Base-by-base conservation (phyloP, 176 grass and related monocot species). In the Lolium rigidum region DNA sequence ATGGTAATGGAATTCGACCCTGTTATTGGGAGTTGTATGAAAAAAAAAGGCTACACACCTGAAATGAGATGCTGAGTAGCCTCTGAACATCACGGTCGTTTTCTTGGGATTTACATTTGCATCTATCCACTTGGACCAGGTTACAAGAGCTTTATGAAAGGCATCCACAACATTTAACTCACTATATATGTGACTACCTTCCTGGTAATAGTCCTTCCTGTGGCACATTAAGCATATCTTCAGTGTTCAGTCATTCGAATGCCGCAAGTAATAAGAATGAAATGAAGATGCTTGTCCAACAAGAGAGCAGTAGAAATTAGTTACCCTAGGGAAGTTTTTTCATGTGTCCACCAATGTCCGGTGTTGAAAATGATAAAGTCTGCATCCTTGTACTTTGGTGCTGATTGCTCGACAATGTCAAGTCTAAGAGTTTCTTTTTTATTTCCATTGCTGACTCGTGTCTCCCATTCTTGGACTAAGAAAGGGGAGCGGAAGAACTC, bases 341-440 rank as follows among this genome's bases (percentile, higher is more conserved):
- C 93, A 43, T 99, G 97, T 35, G 97, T 99, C 97, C 97, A 99
- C 94, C 97, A 97, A 78, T 99, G 97, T 64, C 97, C 97, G 5
- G 97, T 92, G 83, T 99, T 99, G 88, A 96, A 99, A 82, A 99
- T 88, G 49, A 99, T 86, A 43, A 94, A 80, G 58, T 96, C 94
- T 1, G 97, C 97, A 60, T 99, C 90, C 89, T 92, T 99, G 71
- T 96, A 99, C 87, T 90, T 96, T 7, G 90, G 89, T 61, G 97
- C 96, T 0, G 94, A 94, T 72, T 90, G 89, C 81, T 99, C 97
- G 0, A 99, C 75, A 58, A 94, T 85, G 50, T 99, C 97, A 75
- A 99, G 88, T 88, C 97, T 90, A 86, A 99, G 97, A 9, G 97
- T 99, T 90, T 99, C 97, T 38, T 84, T 90, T 78, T 87, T 96